Percentiles rank a stretch among this genome's conserved stretches.
These are phyloP conservation scores for Cladophialophora chaetospira DNA, from an alignment of 2,329 filamentous ascomycete genomes.

Conservation along the genomic window DNA sequence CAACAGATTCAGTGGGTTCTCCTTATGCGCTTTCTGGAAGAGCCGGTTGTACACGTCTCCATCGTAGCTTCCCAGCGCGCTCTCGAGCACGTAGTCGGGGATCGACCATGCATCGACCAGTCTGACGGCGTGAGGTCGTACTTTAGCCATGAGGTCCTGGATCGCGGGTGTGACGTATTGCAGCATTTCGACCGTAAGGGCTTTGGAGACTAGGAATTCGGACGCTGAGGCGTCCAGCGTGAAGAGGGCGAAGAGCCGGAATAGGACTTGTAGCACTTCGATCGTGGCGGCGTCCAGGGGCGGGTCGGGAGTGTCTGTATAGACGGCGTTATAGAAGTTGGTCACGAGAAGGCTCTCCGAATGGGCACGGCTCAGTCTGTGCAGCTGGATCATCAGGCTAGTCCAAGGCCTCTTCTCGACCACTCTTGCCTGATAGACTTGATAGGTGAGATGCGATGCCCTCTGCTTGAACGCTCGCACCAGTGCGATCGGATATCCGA, in stretches of 20 bases:
- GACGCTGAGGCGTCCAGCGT: slow-evolving; percentile 50
- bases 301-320: slow-evolving; percentile 23
- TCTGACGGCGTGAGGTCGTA: slow-evolving; percentile 55
- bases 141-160: slow-evolving; percentile 49
- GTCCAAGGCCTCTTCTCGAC: slow-evolving; percentile 53
- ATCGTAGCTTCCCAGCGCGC: slow-evolving; percentile 54
- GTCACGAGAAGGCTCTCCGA: slow-evolving; percentile 53
- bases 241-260: slow-evolving; percentile 51
- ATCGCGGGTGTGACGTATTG: slow-evolving; percentile 45
- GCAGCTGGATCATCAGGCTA: slow-evolving; percentile 41
- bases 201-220: slow-evolving; percentile 49
- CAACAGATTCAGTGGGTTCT: slow-evolving; percentile 54
- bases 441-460: slow-evolving; percentile 43
- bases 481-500: slow-evolving; percentile 43
- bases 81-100: slow-evolving; percentile 56
- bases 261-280: slow-evolving; percentile 45
- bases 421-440: slow-evolving; percentile 48
- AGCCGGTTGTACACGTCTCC: slow-evolving; percentile 58
- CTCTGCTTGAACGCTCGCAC: slow-evolving; percentile 50
- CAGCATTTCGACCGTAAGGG: slow-evolving; percentile 46
- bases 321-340: slow-evolving; percentile 49
- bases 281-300: slow-evolving; percentile 36
- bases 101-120: slow-evolving; percentile 57
- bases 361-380: slow-evolving; percentile 45
- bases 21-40: slow-evolving; percentile 53